phyloP scores from a whole-genome alignment of 768 basidiomycete genomes.

The Podaxis rugospora region DNA sequence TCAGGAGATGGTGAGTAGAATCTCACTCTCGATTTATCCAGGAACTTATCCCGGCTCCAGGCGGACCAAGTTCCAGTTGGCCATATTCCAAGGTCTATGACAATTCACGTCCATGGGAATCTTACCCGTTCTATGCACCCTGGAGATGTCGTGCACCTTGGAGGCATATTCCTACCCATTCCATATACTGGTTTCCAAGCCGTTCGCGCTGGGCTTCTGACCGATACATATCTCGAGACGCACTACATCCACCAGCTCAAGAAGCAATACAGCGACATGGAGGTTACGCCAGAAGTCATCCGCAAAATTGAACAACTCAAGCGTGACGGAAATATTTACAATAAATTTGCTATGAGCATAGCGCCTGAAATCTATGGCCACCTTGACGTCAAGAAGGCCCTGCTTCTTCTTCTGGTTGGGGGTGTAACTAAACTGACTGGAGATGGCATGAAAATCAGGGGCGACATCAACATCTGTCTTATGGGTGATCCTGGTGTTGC shows the following conservation, averaged over 20 bases:
- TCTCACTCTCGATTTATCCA: background rate
- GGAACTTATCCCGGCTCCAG: slow-evolving; percentile 32
- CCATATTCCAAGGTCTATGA: slow-evolving; percentile 98
- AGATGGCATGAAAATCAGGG: slow-evolving; percentile 98
- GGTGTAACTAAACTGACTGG: slow-evolving; percentile 94
- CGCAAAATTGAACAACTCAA: slow-evolving; percentile 63
- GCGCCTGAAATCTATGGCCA: slow-evolving; percentile 99
- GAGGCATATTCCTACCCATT: slow-evolving; percentile 96
- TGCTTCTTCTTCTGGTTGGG: slow-evolving; percentile 88
- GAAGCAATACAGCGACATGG: slow-evolving; percentile 96
- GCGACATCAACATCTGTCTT: slow-evolving; percentile 94
- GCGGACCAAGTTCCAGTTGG: slow-evolving; percentile 99
- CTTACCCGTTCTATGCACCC: slow-evolving; percentile 91
- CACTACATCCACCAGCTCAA: slow-evolving; percentile 93
- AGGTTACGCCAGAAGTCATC: slow-evolving; percentile 81
- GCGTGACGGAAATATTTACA: slow-evolving; percentile 76
- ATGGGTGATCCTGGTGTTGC: slow-evolving; percentile 99
- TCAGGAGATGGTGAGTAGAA: slow-evolving; percentile 83
- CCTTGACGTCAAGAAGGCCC: slow-evolving; percentile 93
- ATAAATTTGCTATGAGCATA: slow-evolving; percentile 86
- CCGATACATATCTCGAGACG: slow-evolving; percentile 93
- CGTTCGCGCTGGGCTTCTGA: slow-evolving; percentile 91
- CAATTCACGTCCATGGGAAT: slow-evolving; percentile 87
- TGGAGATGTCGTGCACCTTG: slow-evolving; percentile 91
- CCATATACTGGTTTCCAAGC: slow-evolving; percentile 98